phyloP scores from a whole-genome alignment of 495 filamentous ascomycete genomes.

The Penicillium antarcticum region DNA sequence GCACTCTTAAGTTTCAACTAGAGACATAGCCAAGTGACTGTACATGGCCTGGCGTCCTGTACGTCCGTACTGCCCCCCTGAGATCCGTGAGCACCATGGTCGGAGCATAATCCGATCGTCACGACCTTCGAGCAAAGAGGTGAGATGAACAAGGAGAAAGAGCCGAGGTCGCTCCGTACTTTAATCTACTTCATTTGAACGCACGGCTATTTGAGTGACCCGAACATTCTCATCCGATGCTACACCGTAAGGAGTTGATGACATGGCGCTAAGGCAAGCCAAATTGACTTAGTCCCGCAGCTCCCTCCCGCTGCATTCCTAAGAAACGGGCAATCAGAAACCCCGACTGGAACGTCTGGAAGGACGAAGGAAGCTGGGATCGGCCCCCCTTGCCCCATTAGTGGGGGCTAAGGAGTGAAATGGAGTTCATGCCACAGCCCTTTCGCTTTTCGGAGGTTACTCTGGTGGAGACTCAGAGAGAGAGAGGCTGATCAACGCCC shows the following conservation, averaged over 20 bases:
- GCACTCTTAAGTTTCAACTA: conserved; percentile 18
- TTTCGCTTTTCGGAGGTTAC: conserved; percentile 11
- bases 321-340: conserved; percentile 16
- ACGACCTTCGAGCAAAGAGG: not conserved
- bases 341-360: conserved; percentile 24
- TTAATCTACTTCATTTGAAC: not conserved
- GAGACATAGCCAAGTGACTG: not conserved
- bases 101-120: too few species aligned
- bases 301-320: conserved; percentile 19
- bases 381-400: conserved; percentile 10
- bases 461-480: conserved; percentile 8
- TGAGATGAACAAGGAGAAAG: not conserved
- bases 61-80: not conserved
- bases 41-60: not conserved
- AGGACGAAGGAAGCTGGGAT: conserved; percentile 23
- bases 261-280: conserved; percentile 29
- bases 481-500: conserved; percentile 14
- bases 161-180: not conserved
- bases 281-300: conserved; percentile 19
- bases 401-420: not conserved
- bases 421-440: conserved; percentile 8
- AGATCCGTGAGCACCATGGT: too few species aligned
- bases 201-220: conserved; percentile 4
- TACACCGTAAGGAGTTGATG: conserved; percentile 28
- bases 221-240: conserved; percentile 16